Evolutionary conservation across 305 asterid species (phyloP), one percentile per base, ranked within the genome.

Genomic region (Solanum hybrid): DNA sequence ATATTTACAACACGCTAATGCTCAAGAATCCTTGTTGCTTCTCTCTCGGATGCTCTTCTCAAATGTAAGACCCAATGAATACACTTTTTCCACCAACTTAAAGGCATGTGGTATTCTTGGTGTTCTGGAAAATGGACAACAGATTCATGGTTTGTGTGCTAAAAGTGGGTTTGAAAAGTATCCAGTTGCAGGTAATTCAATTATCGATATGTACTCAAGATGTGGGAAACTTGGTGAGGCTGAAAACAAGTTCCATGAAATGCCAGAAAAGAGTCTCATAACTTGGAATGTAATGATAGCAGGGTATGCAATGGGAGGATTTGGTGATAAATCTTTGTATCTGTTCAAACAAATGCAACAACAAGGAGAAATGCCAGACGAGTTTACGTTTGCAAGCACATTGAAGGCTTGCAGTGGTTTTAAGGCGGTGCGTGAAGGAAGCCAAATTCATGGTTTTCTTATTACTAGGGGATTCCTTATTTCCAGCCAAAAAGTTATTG

Each of bases 201-300:
- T 95, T 42, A 91, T 95, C 12, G 95, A 94, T 87, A 93, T 93
- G 98, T 95, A 95, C 91, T 91, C 93, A 7, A 93, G 91, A 90
- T 94, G 95, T 90, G 91, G 95, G 89, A 87, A 92, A 85, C 86
- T 90, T 24, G 87, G 51, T n/a, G 93, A 94, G 88, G 98, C 98
- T 29, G 94, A 88, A 91, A 76, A 69, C 38, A 75, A 93, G 93
- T 95, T 94, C 90, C 88, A 80, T 51, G 90, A 35, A 79, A 92
- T 94, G 96, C 93, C 92, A 3, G 87, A 88, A 8, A 92, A 88
- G 90, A 89, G 93, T 90, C 88, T 92, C 89, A 91, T 93, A 87
- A 89, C 94, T 76, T 95, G 96, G 96, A 95, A 95, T 85, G 91
- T 80, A 82, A 93, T 95, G 96, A 93, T 95, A 71, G 91, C 95